phyloP scores from a whole-genome alignment of 164 flowering plant species.

The Taxillus chinensis region DNA sequence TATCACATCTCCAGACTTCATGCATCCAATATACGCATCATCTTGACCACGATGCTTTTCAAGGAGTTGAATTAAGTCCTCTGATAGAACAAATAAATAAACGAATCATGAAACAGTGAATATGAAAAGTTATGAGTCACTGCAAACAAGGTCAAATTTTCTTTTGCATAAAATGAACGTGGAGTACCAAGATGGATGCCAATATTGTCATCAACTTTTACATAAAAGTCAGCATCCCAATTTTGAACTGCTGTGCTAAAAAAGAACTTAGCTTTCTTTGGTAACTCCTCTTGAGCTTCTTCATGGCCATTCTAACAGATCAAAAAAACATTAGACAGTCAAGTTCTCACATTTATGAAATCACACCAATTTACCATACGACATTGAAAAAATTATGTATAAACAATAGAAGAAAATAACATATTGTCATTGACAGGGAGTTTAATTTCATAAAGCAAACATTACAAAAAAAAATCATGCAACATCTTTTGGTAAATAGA shows the following conservation, averaged over 20 bases:
- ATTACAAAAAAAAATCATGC: too few relatives aligned
- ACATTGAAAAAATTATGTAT: too few relatives aligned
- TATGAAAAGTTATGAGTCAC: not conserved
- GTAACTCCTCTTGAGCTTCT: constrained; percentile 91
- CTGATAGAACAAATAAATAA: constrained; percentile 27
- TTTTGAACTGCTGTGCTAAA: constrained; percentile 83
- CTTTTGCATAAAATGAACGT: constrained; percentile 1
- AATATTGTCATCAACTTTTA: constrained; percentile 84
- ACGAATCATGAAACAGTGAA: constrained; percentile 2
- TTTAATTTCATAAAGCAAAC: too few relatives aligned
- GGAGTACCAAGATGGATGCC: constrained; percentile 68
- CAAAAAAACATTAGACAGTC: not conserved
- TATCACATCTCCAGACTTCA: constrained; percentile 97
- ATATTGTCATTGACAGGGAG: too few relatives aligned
- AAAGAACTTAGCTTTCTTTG: constrained; percentile 92
- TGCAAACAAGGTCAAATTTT: not conserved
- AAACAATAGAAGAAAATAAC: too few relatives aligned
- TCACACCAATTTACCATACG: too few relatives aligned
- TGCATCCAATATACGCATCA: constrained; percentile 89
- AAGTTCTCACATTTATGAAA: not conserved
- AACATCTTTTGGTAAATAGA: too few relatives aligned
- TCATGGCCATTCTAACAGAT: constrained; percentile 77
- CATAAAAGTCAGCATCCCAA: constrained; percentile 98
- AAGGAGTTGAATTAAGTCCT: constrained; percentile 71
- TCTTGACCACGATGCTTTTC: constrained; percentile 71